Conservation (phyloP, 805 yeast genomes). For the Kregervanrija delftensis region DNA sequence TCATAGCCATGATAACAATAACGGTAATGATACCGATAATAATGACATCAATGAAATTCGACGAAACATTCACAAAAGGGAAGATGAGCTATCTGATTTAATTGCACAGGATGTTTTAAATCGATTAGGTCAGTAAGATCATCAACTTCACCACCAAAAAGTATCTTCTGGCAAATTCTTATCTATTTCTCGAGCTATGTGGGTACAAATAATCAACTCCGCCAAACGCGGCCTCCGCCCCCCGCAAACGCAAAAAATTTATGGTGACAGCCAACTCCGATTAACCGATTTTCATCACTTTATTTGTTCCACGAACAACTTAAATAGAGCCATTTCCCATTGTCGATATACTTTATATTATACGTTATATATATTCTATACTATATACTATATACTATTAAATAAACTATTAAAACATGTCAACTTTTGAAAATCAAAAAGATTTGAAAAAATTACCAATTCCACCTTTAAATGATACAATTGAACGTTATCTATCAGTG, state of each 20-base stretch:
- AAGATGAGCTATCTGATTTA: conserved; percentile 16
- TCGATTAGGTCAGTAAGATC: conserved; percentile 6
- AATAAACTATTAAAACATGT: conserved; percentile 6
- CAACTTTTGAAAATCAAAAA: conserved; percentile 53
- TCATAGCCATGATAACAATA: not conserved
- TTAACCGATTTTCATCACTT: conserved; percentile 7
- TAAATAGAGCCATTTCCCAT: no score
- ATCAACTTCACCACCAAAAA: no score
- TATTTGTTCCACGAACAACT: no score
- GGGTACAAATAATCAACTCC: not conserved
- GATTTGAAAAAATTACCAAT: conserved; percentile 66
- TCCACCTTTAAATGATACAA: conserved; percentile 65
- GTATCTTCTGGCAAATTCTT: no score
- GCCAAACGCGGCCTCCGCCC: not conserved
- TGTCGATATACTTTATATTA: no score
- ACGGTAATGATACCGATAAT: not conserved
- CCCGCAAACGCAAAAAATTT: not conserved
- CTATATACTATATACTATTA: no score
- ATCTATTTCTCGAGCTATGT: not conserved
- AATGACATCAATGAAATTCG: not conserved
- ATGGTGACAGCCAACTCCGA: conserved; percentile 1
- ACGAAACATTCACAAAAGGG: conserved; percentile 3
- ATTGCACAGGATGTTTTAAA: conserved; percentile 19
- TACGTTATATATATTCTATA: no score
- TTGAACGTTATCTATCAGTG: conserved; percentile 56